Conservation (phyloP, 192 early-diverging fungal species). For the Kappamyces sp. region DNA sequence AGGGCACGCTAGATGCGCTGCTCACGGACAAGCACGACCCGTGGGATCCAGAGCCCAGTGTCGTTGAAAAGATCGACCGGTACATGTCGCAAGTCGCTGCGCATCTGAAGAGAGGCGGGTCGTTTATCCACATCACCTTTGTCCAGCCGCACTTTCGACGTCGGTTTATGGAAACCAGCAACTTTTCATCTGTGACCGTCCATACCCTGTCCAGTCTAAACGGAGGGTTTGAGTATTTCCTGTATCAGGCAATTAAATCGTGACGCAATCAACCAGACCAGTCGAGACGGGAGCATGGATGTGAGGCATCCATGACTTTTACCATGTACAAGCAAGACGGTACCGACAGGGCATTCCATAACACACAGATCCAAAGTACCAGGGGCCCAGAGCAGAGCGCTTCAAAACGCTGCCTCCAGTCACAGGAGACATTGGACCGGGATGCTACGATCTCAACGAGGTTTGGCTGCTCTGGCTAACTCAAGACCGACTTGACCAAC, state of each 20-base stretch:
- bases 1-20: conserved; percentile 88
- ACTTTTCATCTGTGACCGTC: not conserved
- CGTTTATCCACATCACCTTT: conserved; percentile 86
- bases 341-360: no score
- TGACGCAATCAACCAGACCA: not conserved
- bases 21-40: conserved; percentile 80
- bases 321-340: no score
- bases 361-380: conserved; percentile 16
- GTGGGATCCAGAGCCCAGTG: conserved; percentile 74
- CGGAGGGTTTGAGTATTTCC: conserved; percentile 2
- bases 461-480: conserved; percentile 5
- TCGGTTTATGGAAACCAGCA: conserved; percentile 54
- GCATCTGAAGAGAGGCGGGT: conserved; percentile 66
- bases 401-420: conserved; percentile 29
- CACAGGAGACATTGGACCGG: conserved; percentile 30
- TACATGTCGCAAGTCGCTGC: conserved; percentile 75
- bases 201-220: not conserved
- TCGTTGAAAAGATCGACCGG: conserved; percentile 53
- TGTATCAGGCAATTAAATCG: not conserved
- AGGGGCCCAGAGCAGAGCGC: conserved; percentile 29
- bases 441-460: conserved; percentile 32
- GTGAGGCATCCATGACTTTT: no score
- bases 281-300: no score
- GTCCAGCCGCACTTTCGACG: conserved; percentile 85
- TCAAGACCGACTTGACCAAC: conserved; percentile 25